Base-by-base conservation (phyloP, 140 eudicot genomes). In the Ambrosia hybrid region DNA sequence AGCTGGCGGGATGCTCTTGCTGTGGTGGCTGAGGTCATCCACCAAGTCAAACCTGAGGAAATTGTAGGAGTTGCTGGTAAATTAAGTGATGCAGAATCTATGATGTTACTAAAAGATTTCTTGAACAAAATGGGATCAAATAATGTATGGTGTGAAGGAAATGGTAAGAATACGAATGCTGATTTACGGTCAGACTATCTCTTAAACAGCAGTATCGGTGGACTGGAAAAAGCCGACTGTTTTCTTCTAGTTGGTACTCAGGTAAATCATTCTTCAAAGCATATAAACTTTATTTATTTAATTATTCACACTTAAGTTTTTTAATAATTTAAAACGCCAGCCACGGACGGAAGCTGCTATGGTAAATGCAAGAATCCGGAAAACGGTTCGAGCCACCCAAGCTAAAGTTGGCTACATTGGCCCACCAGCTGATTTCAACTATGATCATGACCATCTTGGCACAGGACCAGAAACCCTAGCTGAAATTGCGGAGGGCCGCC, bases 1-100 rank as follows among this genome's bases (percentile, higher is more conserved):
- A 85, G 91, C 82, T 90, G 97, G 99, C 97, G 89, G 4, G 97
- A 94, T 83, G 97, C 99, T 59, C 97, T 94, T 73, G 91, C 91
- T 30, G 89, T 91, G 57, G 94, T 94, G 76, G 99, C 97, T 51
- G 97, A 94, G 78, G 99, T 82, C 70, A 80, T 90, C 69, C 87
- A 88, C 61, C 81, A 83, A 72, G 92, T 85, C 52, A 91, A 91
- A 67, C 96, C 96, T 3, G 91, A 84, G 36, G 96, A 94, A 80
- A 94, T 94, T 78, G 97, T 88, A 57, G 97, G 99, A 43, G 94
- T 92, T 82, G 95, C 95, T 73, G 98, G 98, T 58, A 89, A 92
- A 83, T 76, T 92, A 61, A 87, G 96, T 45, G 98, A 92, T 87
- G 98, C 98, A 3, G 98, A 92, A 73, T 89, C 98, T 39, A 89